Evolutionary conservation across 768 basidiomycete species (phyloP).

Genomic region (Rhizopogon salebrosus): DNA sequence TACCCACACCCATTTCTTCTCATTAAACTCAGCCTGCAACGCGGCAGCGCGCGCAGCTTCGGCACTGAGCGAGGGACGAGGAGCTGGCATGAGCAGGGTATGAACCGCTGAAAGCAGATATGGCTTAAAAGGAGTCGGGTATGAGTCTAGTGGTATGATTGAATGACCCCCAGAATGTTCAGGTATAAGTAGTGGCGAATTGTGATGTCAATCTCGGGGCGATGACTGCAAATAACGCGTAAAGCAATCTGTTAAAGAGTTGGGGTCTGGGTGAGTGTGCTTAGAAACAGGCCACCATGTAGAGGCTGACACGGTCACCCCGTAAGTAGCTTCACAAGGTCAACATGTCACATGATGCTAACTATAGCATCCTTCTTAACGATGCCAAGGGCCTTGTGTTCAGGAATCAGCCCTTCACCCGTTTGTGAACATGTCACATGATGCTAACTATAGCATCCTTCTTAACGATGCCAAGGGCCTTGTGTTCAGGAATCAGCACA

Average conservation of each 20-base stretch:
- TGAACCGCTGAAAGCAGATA: background rate
- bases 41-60: slow-evolving; percentile 84
- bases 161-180: background rate
- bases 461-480: no score
- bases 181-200: background rate
- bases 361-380: no score
- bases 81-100: slow-evolving; percentile 37
- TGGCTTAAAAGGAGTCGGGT: background rate
- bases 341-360: no score
- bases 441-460: no score
- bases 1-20: slow-evolving; percentile 99
- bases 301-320: no score
- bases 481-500: no score
- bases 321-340: no score
- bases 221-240: background rate
- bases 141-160: background rate
- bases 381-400: no score
- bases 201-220: background rate
- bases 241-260: background rate
- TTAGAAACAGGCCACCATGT: no score
- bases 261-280: background rate
- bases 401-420: no score
- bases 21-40: slow-evolving; percentile 92
- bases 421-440: no score
- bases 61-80: slow-evolving; percentile 44